phyloP scores from a whole-genome alignment of 306 rosid species.

The Inga leiocalycina region DNA sequence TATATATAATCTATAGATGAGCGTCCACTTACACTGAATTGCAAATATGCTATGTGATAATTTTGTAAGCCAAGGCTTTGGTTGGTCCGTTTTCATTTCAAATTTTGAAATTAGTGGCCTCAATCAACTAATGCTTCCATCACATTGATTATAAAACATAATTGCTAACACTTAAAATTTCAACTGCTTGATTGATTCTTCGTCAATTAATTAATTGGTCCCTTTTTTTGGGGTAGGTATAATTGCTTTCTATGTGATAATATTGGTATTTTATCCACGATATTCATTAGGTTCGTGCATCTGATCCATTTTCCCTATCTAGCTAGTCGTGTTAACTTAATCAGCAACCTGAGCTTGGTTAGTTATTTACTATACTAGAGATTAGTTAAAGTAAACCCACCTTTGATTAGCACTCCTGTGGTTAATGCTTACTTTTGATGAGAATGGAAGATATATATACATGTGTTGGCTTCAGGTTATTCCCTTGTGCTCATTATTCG shows the following conservation, averaged over 20 bases:
- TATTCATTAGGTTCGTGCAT: not conserved
- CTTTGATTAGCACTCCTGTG: not conserved
- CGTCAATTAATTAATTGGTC: not conserved
- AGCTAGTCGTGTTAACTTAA: not conserved
- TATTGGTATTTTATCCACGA: not conserved
- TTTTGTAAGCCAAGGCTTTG: not conserved
- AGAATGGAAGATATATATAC: not conserved
- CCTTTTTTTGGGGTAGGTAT: not conserved
- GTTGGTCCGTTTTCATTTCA: not conserved
- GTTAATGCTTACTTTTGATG: not conserved
- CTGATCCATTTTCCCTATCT: conserved; percentile 1
- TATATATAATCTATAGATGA: not conserved
- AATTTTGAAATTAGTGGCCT: not conserved
- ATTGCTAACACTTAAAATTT: not conserved
- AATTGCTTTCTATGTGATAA: not conserved
- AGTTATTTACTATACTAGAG: not conserved
- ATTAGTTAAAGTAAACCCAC: not conserved
- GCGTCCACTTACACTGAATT: not conserved
- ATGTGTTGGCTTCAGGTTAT: not conserved
- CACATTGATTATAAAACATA: not conserved
- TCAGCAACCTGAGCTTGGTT: not conserved
- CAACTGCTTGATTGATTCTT: not conserved
- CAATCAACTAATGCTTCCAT: not conserved
- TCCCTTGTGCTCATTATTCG: not conserved
- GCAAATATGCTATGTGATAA: not conserved